These are phyloP conservation scores for Patellaria atrata DNA, from an alignment of 495 filamentous ascomycete genomes.

Conservation along the genomic window DNA sequence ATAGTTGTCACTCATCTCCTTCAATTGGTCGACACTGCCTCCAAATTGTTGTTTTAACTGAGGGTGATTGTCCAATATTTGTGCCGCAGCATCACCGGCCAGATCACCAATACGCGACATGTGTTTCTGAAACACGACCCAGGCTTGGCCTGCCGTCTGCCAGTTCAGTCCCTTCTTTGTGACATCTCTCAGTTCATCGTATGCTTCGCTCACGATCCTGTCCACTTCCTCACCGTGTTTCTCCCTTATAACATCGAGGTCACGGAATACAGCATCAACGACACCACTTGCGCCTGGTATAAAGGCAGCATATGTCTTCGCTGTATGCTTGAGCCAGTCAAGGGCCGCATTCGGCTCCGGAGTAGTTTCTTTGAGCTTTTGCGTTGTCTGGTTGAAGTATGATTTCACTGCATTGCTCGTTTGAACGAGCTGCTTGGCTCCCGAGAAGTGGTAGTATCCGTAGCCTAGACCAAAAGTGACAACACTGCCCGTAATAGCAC, in stretches of 20 bases:
- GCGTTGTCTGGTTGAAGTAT: slow-evolving; percentile 34
- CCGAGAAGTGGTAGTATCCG: slow-evolving; percentile 42
- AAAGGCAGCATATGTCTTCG: slow-evolving; percentile 46
- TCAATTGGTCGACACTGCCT: slow-evolving; percentile 44
- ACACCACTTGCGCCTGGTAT: slow-evolving; percentile 49
- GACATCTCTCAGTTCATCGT: slow-evolving; percentile 40
- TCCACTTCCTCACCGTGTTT: slow-evolving; percentile 50
- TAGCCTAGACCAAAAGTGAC: slow-evolving; percentile 37
- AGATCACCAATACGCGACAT: slow-evolving; percentile 36
- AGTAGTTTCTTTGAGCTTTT: slow-evolving; percentile 36
- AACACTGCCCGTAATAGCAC: slow-evolving; percentile 37
- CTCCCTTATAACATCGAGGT: slow-evolving; percentile 43
- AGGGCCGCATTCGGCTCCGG: slow-evolving; percentile 46
- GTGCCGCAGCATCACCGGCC: slow-evolving; percentile 38
- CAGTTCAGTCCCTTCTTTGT: slow-evolving; percentile 37
- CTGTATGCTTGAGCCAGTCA: slow-evolving; percentile 40
- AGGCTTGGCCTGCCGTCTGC: slow-evolving; percentile 36
- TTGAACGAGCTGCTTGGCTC: slow-evolving; percentile 37
- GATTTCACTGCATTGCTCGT: slow-evolving; percentile 36
- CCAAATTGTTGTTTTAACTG: slow-evolving; percentile 52
- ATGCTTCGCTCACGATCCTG: slow-evolving; percentile 43
- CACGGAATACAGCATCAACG: slow-evolving; percentile 46
- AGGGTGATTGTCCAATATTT: slow-evolving; percentile 52
- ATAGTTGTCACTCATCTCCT: slow-evolving; percentile 46
- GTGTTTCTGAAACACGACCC: slow-evolving; percentile 39